Conservation (phyloP, 2,329 filamentous ascomycete genomes). For the Xylaria hypoxylon region DNA sequence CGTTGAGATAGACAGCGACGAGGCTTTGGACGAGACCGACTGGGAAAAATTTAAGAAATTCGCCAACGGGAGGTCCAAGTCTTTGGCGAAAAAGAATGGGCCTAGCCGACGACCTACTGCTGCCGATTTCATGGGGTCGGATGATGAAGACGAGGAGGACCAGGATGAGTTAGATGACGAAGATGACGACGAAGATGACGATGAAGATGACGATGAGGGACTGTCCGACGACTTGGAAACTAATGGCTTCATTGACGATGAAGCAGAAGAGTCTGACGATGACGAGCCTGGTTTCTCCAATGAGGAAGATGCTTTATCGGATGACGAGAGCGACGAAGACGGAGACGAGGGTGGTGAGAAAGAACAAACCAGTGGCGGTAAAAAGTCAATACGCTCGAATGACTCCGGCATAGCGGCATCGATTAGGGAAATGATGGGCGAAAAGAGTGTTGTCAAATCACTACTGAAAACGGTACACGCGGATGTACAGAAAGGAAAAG, state of each 20-base stretch:
- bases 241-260: conserved; percentile 37
- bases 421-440: conserved; percentile 76
- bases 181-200: conserved; percentile 51
- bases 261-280: conserved; percentile 39
- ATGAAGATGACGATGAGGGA: conserved; percentile 39
- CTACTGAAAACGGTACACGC: conserved; percentile 73
- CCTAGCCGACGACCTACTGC: conserved; percentile 60
- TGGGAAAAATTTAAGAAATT: conserved; percentile 84
- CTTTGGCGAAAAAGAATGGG: conserved; percentile 52
- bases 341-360: conserved; percentile 44
- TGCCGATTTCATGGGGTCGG: conserved; percentile 67
- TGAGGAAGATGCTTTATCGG: conserved; percentile 29
- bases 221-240: conserved; percentile 37
- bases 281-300: conserved; percentile 12
- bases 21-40: conserved; percentile 85
- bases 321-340: conserved; percentile 43
- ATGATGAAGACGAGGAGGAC: conserved; percentile 49
- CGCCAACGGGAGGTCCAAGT: conserved; percentile 68
- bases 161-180: conserved; percentile 5
- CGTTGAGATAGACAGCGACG: conserved; percentile 71
- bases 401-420: conserved; percentile 61
- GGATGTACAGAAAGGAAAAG: conserved; percentile 86
- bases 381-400: conserved; percentile 49
- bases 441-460: conserved; percentile 73
- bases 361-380: conserved; percentile 48